Percentiles rank a stretch among this genome's conserved stretches.
phyloP scores from a whole-genome alignment of 164 flowering plant species.

The Houttuynia cordata region DNA sequence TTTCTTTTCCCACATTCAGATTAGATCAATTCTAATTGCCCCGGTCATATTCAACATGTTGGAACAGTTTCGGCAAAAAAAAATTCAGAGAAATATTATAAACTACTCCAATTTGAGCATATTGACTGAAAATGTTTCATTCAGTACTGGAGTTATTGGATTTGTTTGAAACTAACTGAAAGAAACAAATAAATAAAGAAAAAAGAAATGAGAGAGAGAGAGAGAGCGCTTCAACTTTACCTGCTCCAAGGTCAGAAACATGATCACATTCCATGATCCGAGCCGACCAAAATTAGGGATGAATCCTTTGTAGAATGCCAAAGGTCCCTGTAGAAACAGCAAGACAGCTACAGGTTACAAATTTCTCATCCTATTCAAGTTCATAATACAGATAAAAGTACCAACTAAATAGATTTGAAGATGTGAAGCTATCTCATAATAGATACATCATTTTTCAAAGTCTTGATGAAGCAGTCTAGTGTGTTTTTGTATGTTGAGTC shows the following conservation, averaged over 20 bases:
- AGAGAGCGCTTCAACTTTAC: slow-evolving; percentile 21
- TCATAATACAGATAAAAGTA: background rate
- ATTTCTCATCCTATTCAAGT: no score
- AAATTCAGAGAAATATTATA: no score
- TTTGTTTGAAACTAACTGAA: no score
- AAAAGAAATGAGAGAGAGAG: background rate
- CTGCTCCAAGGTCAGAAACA: slow-evolving; percentile 87
- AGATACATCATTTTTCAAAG: slow-evolving; percentile 68
- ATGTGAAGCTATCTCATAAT: background rate
- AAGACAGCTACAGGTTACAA: background rate
- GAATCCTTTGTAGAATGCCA: slow-evolving; percentile 86
- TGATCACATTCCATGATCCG: slow-evolving; percentile 81
- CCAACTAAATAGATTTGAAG: no score
- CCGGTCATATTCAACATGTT: background rate
- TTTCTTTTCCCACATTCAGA: background rate
- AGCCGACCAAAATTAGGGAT: slow-evolving; percentile 77
- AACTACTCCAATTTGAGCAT: no score
- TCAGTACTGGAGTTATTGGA: no score
- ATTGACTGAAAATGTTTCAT: no score
- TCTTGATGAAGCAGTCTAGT: slow-evolving; percentile 79
- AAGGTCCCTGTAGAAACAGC: slow-evolving; percentile 48
- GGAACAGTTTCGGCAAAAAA: no score
- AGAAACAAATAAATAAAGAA: no score
- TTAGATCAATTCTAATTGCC: background rate
- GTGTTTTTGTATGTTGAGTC: slow-evolving; percentile 79